phyloP scores from a whole-genome alignment of 2,329 filamentous ascomycete species.

The Fusarium odoratissimum region DNA sequence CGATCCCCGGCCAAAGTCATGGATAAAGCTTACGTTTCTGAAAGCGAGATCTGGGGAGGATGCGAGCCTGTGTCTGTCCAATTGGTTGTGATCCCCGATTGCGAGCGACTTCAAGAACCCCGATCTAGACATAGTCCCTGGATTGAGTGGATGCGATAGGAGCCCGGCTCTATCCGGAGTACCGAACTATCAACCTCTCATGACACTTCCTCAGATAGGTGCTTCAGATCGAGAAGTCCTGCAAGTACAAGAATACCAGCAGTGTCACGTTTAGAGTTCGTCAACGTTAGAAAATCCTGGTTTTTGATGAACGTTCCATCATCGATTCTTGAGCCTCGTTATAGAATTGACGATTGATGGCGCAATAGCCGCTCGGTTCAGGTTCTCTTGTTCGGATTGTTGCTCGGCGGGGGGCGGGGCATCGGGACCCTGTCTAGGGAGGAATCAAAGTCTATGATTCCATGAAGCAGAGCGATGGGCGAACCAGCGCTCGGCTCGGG shows the following conservation, averaged over 20 bases:
- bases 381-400: slow-evolving; percentile 16
- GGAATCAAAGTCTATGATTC: slow-evolving; percentile 38
- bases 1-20: slow-evolving; percentile 30
- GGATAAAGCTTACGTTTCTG: slow-evolving; percentile 43
- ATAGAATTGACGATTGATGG: slow-evolving; percentile 16
- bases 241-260: not conserved
- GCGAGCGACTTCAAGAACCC: slow-evolving; percentile 39
- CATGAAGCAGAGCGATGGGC: slow-evolving; percentile 25
- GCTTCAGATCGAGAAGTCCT: not conserved
- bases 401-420: slow-evolving; percentile 33
- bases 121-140: slow-evolving; percentile 45
- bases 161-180: slow-evolving; percentile 30
- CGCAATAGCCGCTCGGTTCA: slow-evolving; percentile 16
- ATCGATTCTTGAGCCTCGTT: slow-evolving; percentile 7
- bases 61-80: slow-evolving; percentile 32
- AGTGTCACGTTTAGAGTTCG: not conserved
- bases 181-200: slow-evolving; percentile 27
- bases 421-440: slow-evolving; percentile 20
- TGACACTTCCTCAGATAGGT: slow-evolving; percentile 6
- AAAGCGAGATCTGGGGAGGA: slow-evolving; percentile 41
- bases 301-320: not conserved
- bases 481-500: slow-evolving; percentile 35
- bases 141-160: slow-evolving; percentile 44
- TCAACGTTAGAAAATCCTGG: not conserved
- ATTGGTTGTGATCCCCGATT: slow-evolving; percentile 42